Percentiles rank a stretch among this genome's conserved stretches.
These are phyloP conservation scores for Colletotrichum brevisporum DNA, from an alignment of 2,329 filamentous ascomycete genomes.

Conservation along the genomic window DNA sequence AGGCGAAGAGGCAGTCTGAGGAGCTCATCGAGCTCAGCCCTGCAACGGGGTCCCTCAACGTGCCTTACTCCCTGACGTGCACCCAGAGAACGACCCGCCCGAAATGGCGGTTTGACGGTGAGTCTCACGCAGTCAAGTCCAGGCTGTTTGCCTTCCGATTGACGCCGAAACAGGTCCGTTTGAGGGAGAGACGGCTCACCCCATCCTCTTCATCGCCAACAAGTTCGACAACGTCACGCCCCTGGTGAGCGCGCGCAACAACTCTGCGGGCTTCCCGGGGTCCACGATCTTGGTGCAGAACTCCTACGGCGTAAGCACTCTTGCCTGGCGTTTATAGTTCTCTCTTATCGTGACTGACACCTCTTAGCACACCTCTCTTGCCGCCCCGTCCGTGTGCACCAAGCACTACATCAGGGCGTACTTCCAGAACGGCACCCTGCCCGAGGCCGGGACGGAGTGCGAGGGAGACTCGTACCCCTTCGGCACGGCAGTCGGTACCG, in stretches of 20 bases:
- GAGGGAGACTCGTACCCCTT: conserved; percentile 61
- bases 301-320: conserved; percentile 61
- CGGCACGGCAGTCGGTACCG: conserved; percentile 21
- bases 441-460: conserved; percentile 60
- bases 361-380: conserved; percentile 63
- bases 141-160: background rate
- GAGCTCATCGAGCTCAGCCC: conserved; percentile 54
- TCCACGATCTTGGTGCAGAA: conserved; percentile 64
- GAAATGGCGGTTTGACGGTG: conserved; percentile 56
- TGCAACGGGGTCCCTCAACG: conserved; percentile 59
- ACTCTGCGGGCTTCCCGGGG: conserved; percentile 58
- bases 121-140: conserved; percentile 1
- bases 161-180: conserved; percentile 42
- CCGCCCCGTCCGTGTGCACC: conserved; percentile 61
- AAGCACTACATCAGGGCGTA: conserved; percentile 57
- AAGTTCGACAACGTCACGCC: conserved; percentile 64
- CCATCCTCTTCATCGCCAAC: conserved; percentile 62
- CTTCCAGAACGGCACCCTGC: conserved; percentile 62
- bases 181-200: conserved; percentile 55
- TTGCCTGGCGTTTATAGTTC: background rate
- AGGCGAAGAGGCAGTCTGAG: conserved; percentile 52
- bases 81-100: conserved; percentile 55
- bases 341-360: background rate
- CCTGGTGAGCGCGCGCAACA: conserved; percentile 59
- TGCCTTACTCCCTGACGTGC: conserved; percentile 56